phyloP scores from a whole-genome alignment of 2,329 filamentous ascomycete genomes.

The Calonectria pteridis region DNA sequence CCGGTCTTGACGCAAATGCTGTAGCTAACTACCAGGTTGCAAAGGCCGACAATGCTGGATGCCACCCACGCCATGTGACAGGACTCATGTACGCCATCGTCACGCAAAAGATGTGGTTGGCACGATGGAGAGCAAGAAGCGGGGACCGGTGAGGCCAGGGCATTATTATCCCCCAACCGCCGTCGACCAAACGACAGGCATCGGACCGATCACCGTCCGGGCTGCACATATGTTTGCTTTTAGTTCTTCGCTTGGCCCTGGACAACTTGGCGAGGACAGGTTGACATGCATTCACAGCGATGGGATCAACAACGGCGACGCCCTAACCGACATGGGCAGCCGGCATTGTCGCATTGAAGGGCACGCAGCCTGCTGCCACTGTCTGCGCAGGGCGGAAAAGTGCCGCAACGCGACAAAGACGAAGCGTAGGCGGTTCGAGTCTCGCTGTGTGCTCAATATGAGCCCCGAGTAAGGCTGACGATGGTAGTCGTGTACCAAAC shows the following conservation, averaged over 20 bases:
- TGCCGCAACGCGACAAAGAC: not conserved
- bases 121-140: conserved; percentile 38
- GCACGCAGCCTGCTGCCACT: not conserved
- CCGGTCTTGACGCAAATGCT: conserved; percentile 28
- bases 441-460: not conserved
- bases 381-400: not conserved
- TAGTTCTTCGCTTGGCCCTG: conserved; percentile 1
- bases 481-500: not conserved
- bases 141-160: conserved; percentile 44
- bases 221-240: conserved; percentile 25
- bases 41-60: conserved; percentile 26
- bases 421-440: not conserved
- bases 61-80: conserved; percentile 41
- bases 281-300: not conserved
- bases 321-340: conserved; percentile 8
- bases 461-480: not conserved
- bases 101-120: conserved; percentile 45
- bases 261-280: not conserved
- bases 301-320: not conserved
- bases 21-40: conserved; percentile 21
- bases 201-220: conserved; percentile 38
- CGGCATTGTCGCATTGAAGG: not conserved
- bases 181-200: conserved; percentile 26
- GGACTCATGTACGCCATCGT: conserved; percentile 40
- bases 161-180: conserved; percentile 35